Percentiles rank a stretch among this genome's conserved stretches.
phyloP scores from a whole-genome alignment of 2,329 filamentous ascomycete species.

The Neofusicoccum laricinum region DNA sequence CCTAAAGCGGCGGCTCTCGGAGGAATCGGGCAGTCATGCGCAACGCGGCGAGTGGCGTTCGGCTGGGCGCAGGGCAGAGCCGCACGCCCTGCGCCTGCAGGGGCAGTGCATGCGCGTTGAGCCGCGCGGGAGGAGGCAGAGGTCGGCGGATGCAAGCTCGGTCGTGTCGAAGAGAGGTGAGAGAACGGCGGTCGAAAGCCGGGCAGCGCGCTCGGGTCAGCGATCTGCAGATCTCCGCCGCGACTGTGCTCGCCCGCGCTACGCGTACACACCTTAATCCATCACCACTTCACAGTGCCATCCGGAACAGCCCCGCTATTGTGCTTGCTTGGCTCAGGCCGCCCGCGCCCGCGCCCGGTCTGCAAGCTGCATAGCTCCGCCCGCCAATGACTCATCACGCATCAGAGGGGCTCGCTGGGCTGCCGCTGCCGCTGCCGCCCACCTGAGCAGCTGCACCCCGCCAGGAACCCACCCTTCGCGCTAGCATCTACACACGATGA shows the following conservation, averaged over 20 bases:
- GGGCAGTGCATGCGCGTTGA: not conserved
- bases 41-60: not conserved
- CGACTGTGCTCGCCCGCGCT: no score
- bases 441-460: not conserved
- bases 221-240: no score
- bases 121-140: no score
- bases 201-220: no score
- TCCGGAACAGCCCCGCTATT: not conserved
- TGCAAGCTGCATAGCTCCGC: not conserved
- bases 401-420: no score
- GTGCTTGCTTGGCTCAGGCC: not conserved
- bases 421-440: no score
- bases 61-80: not conserved
- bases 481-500: not conserved
- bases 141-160: no score
- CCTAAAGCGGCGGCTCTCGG: not conserved
- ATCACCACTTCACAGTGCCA: not conserved
- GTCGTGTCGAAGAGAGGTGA: no score
- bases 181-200: no score
- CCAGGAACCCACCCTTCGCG: not conserved
- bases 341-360: not conserved
- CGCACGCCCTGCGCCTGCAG: not conserved
- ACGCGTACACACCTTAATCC: not conserved
- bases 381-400: not conserved
- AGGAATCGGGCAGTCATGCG: not conserved